A percentile compares a stretch with the other conserved stretches of the same genome.
These are phyloP conservation scores for Psilocybe sp. DNA, from an alignment of 768 basidiomycete species.

Conservation along the genomic window DNA sequence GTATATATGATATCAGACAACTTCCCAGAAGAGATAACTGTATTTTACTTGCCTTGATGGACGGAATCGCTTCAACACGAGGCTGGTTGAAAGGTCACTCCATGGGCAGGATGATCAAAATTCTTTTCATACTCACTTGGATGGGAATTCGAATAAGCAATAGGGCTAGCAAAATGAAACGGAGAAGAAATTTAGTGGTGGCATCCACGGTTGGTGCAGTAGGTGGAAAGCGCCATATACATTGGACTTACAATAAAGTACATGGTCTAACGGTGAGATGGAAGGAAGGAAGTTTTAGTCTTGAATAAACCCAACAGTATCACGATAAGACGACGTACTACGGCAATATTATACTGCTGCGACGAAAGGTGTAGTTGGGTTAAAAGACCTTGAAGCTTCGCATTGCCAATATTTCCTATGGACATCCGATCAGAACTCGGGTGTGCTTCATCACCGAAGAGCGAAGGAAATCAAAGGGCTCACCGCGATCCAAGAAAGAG, in stretches of 20 bases:
- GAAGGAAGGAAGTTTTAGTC: background rate
- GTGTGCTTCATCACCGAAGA: background rate
- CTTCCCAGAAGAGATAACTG: background rate
- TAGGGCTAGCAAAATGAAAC: conserved; percentile 37
- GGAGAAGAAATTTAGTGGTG: background rate
- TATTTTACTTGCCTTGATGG: conserved; percentile 49
- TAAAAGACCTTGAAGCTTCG: conserved; percentile 59
- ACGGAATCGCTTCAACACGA: conserved; percentile 60
- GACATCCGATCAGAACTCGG: background rate
- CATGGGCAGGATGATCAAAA: background rate
- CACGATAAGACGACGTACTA: conserved; percentile 35
- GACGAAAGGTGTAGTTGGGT: conserved; percentile 55
- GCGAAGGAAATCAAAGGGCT: conserved; percentile 2
- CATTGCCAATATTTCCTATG: conserved; percentile 67
- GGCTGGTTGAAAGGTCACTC: conserved; percentile 20
- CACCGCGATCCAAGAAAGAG: conserved; percentile 64
- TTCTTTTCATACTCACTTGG: conserved; percentile 44
- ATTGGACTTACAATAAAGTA: conserved; percentile 57
- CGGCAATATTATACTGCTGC: conserved; percentile 62
- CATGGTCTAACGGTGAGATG: conserved; percentile 46
- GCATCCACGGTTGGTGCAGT: background rate
- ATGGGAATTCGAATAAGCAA: conserved; percentile 66
- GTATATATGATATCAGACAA: background rate
- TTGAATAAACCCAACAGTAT: background rate
- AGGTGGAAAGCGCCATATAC: background rate